A percentile compares a stretch with the other conserved stretches of the same genome.
phyloP scores from a whole-genome alignment of 2,329 filamentous ascomycete species.

The Phoma sp. region DNA sequence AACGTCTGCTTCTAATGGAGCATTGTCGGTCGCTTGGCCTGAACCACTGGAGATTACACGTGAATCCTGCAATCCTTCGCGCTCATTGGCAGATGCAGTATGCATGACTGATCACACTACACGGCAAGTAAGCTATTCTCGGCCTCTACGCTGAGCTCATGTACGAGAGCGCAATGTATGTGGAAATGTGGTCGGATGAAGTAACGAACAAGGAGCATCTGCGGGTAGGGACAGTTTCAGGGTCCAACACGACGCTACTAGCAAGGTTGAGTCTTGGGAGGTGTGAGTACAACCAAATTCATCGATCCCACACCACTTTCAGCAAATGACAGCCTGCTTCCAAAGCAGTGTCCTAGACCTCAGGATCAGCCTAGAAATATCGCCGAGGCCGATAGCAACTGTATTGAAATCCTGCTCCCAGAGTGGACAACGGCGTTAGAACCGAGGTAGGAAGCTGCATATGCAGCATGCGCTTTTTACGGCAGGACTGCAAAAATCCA shows the following conservation, averaged over 20 bases:
- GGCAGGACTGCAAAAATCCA: neutral
- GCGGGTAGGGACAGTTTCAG: neutral
- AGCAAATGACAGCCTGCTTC: neutral
- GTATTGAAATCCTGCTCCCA: neutral
- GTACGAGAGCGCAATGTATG: too few species aligned
- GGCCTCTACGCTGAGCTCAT: neutral
- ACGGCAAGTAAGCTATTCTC: neutral
- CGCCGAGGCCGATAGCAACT: too few species aligned
- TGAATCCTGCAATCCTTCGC: constrained; percentile 2
- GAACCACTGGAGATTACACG: neutral
- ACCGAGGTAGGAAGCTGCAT: neutral
- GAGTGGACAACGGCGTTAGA: neutral
- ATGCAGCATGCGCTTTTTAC: neutral
- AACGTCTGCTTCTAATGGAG: neutral
- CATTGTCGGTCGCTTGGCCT: constrained; percentile 1
- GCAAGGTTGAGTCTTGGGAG: neutral
- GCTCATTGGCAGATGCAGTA: neutral
- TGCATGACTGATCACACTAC: neutral
- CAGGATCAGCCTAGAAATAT: too few species aligned
- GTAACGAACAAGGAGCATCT: neutral
- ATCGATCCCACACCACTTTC: neutral
- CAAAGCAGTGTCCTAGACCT: too few species aligned
- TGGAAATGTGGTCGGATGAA: neutral
- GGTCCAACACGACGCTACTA: neutral
- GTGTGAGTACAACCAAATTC: neutral